phyloP scores from a whole-genome alignment of 768 basidiomycete genomes.

The Panellus pusillus region DNA sequence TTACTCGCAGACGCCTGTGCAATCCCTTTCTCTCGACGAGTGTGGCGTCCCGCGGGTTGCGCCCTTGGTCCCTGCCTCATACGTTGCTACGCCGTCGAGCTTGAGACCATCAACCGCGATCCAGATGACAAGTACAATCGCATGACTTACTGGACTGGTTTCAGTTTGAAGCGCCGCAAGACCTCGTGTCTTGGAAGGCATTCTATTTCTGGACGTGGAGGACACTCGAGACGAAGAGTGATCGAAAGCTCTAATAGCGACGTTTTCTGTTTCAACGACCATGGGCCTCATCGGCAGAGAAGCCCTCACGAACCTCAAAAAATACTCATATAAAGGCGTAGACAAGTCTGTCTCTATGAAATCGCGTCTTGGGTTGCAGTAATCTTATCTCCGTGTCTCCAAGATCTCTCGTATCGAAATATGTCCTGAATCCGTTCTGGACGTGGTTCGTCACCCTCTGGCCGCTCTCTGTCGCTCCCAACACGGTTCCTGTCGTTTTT shows the following conservation, averaged over 20 bases:
- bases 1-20: not conserved
- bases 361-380: not conserved
- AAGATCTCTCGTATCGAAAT: constrained; percentile 76
- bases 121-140: too few species aligned
- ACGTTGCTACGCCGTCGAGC: not conserved
- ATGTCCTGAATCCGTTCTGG: constrained; percentile 86
- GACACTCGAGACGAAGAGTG: too few species aligned
- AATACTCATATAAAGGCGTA: constrained; percentile 77
- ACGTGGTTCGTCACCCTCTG: constrained; percentile 88
- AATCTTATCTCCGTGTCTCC: constrained; percentile 1
- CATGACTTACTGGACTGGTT: too few species aligned
- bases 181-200: too few species aligned
- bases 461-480: constrained; percentile 84
- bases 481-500: constrained; percentile 59
- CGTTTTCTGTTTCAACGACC: too few species aligned
- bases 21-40: not conserved
- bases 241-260: too few species aligned
- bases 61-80: not conserved
- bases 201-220: too few species aligned
- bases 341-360: constrained; percentile 59
- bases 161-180: too few species aligned
- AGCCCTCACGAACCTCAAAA: constrained; percentile 73
- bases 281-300: constrained; percentile 69
- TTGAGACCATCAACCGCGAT: not conserved
- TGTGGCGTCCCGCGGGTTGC: not conserved